Percentiles rank a stretch among this genome's conserved stretches.
Conservation (phyloP, 164 flowering plant genomes). For the Euptelea pleiosperma region DNA sequence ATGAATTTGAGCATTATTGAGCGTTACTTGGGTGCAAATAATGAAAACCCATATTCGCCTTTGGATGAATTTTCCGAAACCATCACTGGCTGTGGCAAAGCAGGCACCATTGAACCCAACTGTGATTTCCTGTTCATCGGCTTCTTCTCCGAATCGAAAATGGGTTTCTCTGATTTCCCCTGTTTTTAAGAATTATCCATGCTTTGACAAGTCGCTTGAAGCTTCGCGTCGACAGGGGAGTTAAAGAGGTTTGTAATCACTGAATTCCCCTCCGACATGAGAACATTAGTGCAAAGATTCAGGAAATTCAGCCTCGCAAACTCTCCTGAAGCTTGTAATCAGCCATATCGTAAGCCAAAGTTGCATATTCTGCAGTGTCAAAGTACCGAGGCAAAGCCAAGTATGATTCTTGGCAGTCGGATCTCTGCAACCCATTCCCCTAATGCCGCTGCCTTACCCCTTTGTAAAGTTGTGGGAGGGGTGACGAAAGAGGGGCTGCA, state of each 20-base stretch:
- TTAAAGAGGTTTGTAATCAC: slow-evolving; percentile 59
- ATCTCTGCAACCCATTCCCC: slow-evolving; percentile 98
- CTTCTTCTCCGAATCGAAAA: not conserved
- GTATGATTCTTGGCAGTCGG: slow-evolving; percentile 76
- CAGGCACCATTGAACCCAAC: not conserved
- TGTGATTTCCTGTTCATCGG: not conserved
- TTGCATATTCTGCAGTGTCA: slow-evolving; percentile 91
- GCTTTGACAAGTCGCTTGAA: slow-evolving; percentile 67
- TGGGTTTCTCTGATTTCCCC: slow-evolving; percentile 15
- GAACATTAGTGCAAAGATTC: slow-evolving; percentile 53
- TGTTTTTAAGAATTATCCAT: slow-evolving; percentile 43
- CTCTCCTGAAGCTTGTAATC: slow-evolving; percentile 79
- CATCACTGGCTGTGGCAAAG: no score
- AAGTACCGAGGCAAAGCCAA: slow-evolving; percentile 92
- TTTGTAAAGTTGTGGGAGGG: slow-evolving; percentile 78
- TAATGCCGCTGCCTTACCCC: slow-evolving; percentile 92
- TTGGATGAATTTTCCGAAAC: not conserved
- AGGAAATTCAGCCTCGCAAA: slow-evolving; percentile 86
- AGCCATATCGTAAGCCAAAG: slow-evolving; percentile 86
- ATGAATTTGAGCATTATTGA: no score
- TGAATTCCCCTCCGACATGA: slow-evolving; percentile 39
- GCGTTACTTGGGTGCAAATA: no score
- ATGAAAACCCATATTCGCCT: not conserved
- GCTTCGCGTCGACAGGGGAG: slow-evolving; percentile 82
- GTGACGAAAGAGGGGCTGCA: no score